Base-by-base conservation (phyloP, 805 yeast genomes). In the Starmera pachycereana region DNA sequence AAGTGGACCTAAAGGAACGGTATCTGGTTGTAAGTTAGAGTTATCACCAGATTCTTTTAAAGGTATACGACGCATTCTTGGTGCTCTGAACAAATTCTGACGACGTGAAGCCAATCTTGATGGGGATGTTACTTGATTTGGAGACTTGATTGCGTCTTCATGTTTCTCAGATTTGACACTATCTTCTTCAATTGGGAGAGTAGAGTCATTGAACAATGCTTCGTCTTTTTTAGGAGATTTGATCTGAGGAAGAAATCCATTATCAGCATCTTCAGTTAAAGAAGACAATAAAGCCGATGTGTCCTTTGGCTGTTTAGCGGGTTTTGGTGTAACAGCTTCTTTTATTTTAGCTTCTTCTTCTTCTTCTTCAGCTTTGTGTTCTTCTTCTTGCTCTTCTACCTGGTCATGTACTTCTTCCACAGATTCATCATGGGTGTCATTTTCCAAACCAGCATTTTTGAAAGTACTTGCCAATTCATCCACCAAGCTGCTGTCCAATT, bases 41-140 rank as follows among this genome's bases (percentile, higher is more conserved):
- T 50, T 25, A 53, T 43, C 25, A 52, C 46, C 44, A 35, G 27
- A 36, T 6, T 41, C 28, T 37, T 45, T 47, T 36, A 49, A 33
- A 6, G 60, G 61, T 32, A 54, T 54, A 29, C 71, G 63, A 40
- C 72, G 69, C 25, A 58, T 53, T 45, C 78, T 64, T 33, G 76
- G 68, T 1, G 74, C 70, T 42, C 68, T 66, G 46, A 69, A 66
- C 22, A 75, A 56, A 32, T 66, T 64, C 16, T 65, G 59, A 29
- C 70, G 72, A 35, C 66, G 60, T 10, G 49, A 52, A 33, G 52
- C 47, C 31, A 61, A 57, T 45, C 61, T 65, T 33, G 65, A 59
- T 27, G 72, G 70, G 3, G 73, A 65, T 3, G 56, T 10, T 7
- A 16, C 30, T 8, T 5, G 41, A 3, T 4, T 29, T 12, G 4